Evolutionary conservation across 2,329 filamentous ascomycete species (phyloP).

Genomic region (Emmonsia crescens): DNA sequence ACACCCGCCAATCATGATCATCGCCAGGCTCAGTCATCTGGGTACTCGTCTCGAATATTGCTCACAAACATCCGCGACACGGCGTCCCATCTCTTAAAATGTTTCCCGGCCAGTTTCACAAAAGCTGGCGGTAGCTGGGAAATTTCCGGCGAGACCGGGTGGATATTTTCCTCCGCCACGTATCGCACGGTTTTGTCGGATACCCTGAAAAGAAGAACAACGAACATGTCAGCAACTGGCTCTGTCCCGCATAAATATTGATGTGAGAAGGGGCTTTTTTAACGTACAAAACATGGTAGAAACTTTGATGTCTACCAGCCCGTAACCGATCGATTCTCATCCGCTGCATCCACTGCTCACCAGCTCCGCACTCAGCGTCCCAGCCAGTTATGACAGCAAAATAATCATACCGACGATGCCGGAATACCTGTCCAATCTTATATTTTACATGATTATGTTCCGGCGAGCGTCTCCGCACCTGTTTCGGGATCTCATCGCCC

Average conservation of each 20-base stretch:
- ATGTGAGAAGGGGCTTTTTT: neutral
- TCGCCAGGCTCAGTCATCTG: conserved; percentile 55
- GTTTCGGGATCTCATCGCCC: conserved; percentile 46
- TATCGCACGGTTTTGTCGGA: conserved; percentile 60
- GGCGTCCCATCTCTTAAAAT: conserved; percentile 77
- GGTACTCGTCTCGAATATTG: conserved; percentile 72
- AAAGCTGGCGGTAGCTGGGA: conserved; percentile 42
- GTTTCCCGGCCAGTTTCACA: conserved; percentile 63
- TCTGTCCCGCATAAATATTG: conserved; percentile 9
- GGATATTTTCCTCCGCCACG: conserved; percentile 72
- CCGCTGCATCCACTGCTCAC: conserved; percentile 52
- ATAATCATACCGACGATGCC: conserved; percentile 68
- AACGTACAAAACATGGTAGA: conserved; percentile 79
- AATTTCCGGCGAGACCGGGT: conserved; percentile 45
- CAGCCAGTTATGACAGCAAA: conserved; percentile 81
- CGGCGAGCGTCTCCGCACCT: conserved; percentile 27
- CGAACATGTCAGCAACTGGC: conserved; percentile 10
- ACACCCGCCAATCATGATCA: neutral
- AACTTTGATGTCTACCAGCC: conserved; percentile 56
- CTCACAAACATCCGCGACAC: conserved; percentile 62
- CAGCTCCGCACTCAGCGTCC: conserved; percentile 51
- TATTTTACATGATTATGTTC: conserved; percentile 46
- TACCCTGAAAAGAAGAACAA: conserved; percentile 37
- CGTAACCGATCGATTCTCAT: conserved; percentile 52
- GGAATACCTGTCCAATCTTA: conserved; percentile 72